Conservation (phyloP, 2,329 filamentous ascomycete species). For the Monilinia polystroma region DNA sequence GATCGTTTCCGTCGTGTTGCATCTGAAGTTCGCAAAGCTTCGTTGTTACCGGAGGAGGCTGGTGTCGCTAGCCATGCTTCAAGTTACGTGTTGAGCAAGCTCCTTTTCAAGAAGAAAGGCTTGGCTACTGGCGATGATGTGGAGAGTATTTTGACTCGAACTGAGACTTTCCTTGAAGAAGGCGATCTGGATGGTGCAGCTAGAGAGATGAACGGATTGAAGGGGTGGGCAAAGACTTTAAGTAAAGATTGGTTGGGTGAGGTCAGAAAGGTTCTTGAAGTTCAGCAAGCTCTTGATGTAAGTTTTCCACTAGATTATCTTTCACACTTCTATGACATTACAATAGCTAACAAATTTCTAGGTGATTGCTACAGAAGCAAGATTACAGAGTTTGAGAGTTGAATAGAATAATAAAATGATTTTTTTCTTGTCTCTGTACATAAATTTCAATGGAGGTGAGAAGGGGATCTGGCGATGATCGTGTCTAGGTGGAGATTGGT, state of each 20-base stretch:
- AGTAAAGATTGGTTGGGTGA: constrained; percentile 93
- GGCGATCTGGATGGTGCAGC: constrained; percentile 89
- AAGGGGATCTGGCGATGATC: neutral
- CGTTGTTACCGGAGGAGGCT: constrained; percentile 86
- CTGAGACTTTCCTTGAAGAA: constrained; percentile 88
- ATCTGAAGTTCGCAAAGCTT: constrained; percentile 88
- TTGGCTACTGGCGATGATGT: constrained; percentile 83
- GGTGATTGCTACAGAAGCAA: constrained; percentile 88
- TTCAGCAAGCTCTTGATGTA: constrained; percentile 93
- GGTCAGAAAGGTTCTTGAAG: constrained; percentile 88
- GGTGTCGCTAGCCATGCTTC: constrained; percentile 93
- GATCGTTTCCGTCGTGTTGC: constrained; percentile 95
- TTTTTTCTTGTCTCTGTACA: constrained; percentile 35
- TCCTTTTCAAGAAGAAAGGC: constrained; percentile 93
- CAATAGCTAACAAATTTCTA: constrained; percentile 42
- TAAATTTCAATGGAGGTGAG: neutral
- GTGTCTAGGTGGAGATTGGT: constrained; percentile 4
- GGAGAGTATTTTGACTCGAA: constrained; percentile 86
- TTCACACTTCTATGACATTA: neutral
- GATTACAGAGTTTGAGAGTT: constrained; percentile 81
- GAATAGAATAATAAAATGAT: constrained; percentile 53
- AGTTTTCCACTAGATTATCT: constrained; percentile 45
- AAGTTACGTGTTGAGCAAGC: constrained; percentile 83
- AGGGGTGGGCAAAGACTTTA: constrained; percentile 93
- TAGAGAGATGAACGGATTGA: constrained; percentile 88